Percentiles rank a stretch among this genome's conserved stretches.
phyloP scores from a whole-genome alignment of 78 protist species.

The Paratrimastix pyriformis region DNA sequence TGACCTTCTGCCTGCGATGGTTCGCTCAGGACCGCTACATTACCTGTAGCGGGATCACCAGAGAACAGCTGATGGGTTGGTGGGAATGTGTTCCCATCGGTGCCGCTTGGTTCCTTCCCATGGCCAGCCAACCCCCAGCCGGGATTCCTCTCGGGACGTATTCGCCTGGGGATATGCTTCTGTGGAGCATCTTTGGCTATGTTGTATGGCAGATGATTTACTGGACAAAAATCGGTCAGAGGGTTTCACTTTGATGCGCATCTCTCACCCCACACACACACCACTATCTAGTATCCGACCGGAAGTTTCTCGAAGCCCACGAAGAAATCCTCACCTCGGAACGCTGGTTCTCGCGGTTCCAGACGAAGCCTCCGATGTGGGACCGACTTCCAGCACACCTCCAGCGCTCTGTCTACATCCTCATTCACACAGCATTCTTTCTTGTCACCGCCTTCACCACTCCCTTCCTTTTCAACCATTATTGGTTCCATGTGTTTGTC shows the following conservation, averaged over 20 bases:
- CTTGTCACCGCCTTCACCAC: constrained; percentile 29
- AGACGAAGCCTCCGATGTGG: constrained; percentile 16
- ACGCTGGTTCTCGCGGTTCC: constrained; percentile 51
- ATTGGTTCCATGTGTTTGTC: constrained; percentile 30
- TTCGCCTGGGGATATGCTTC: constrained; percentile 15
- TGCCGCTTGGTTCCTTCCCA: too few species aligned
- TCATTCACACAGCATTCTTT: constrained; percentile 36
- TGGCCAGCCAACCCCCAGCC: too few species aligned
- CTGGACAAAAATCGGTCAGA: constrained; percentile 53
- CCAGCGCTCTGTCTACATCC: constrained; percentile 10
- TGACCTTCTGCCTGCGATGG: constrained; percentile 55
- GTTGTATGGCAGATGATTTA: constrained; percentile 57
- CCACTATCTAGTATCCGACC: constrained; percentile 29
- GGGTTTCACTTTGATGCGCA: too few species aligned
- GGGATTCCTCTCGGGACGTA: constrained; percentile 1
- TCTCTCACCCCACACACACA: too few species aligned
- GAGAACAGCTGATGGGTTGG: background rate
- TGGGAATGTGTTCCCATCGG: too few species aligned
- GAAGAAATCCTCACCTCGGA: constrained; percentile 37
- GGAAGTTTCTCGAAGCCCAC: constrained; percentile 30
- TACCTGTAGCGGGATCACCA: background rate
- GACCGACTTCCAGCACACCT: too few species aligned
- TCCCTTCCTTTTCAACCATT: constrained; percentile 26
- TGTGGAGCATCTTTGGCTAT: constrained; percentile 33
- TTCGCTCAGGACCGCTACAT: too few species aligned